Evolutionary conservation across 139 green algal species (phyloP), one percentile per base, ranked within the genome.

Genomic region (Closterium sp.): DNA sequence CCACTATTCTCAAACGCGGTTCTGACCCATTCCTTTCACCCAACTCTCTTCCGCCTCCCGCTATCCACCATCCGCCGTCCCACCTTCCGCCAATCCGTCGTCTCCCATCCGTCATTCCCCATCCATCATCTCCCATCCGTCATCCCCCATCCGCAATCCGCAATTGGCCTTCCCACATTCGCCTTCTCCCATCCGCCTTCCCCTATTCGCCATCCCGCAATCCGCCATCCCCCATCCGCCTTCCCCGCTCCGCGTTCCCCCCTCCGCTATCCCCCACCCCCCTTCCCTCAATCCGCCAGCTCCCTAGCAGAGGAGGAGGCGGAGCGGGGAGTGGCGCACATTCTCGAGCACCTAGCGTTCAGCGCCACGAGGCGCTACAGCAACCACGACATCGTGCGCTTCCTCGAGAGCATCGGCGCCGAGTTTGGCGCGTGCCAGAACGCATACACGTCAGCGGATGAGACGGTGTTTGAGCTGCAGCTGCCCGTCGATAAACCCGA

Each of bases 311-410:
- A 88, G 30, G 13, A 88, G 29, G 85, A 88, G 29, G 30, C 21
- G 85, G 29, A 38, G 85, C 88, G 92, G 11, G 94, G 95, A 24
- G 90, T 98, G 17, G 97, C 97, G 0, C 97, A 98, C 95, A 97
- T 98, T 34, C 87, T 98, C 45, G 97, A 98, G 95, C 97, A 98
- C 95, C 93, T 98, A 85, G 97, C 97, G 2, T 98, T 98, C 95
- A 97, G 96, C 85, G 97, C 96, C 4, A 98, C 97, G 84, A 94
- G 97, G 92, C 95, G 94, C 1, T 98, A 97, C 94, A 89, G 21
- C 85, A 97, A 98, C 91, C 97, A 98, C 90, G 96, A 97, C 87
- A 96, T 98, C 38, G 96, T 98, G 19, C 94, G 94, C 22, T 98
- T 98, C 93, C 96, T 98, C 10, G 97, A 98, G 93, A 95, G 88